A percentile compares a stretch with the other conserved stretches of the same genome.
Conservation (phyloP, 176 grass and related monocot genomes). For the Bromus sterilis region DNA sequence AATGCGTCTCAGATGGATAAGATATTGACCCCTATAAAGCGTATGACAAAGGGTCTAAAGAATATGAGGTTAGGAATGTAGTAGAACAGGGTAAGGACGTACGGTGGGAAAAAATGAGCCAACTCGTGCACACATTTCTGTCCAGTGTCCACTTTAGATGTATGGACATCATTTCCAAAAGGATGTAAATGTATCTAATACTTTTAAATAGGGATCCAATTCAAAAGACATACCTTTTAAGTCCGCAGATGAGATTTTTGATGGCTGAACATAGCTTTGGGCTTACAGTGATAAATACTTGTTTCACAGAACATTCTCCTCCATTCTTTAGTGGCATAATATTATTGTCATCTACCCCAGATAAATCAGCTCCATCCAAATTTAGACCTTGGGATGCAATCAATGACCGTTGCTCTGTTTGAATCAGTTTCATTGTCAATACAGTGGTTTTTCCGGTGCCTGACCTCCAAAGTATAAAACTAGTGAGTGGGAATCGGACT, state of each 20-base stretch:
- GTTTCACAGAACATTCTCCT: conserved; percentile 33
- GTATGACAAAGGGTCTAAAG: background rate
- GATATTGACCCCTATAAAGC: background rate
- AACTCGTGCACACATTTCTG: background rate
- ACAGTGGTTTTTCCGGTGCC: conserved; percentile 89
- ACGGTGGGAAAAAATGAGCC: background rate
- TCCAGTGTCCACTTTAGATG: background rate
- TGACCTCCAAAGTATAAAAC: conserved; percentile 74
- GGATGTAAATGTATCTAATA: background rate
- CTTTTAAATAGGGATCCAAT: background rate
- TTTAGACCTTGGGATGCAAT: conserved; percentile 46
- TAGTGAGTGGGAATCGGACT: conserved; percentile 53
- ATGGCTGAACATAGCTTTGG: conserved; percentile 78
- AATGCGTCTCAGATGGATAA: background rate
- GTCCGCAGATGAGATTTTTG: conserved; percentile 45
- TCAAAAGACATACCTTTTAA: conserved; percentile 39
- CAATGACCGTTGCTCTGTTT: conserved; percentile 51
- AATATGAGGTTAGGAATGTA: background rate
- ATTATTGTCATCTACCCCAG: background rate
- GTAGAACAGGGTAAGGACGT: too few relatives aligned
- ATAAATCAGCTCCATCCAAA: background rate
- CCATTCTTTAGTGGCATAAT: background rate
- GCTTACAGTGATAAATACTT: conserved; percentile 89
- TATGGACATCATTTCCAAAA: background rate
- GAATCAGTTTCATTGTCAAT: conserved; percentile 66